Conservation (phyloP, 345 rosid species). For the Eucalyptus lansdowneana region DNA sequence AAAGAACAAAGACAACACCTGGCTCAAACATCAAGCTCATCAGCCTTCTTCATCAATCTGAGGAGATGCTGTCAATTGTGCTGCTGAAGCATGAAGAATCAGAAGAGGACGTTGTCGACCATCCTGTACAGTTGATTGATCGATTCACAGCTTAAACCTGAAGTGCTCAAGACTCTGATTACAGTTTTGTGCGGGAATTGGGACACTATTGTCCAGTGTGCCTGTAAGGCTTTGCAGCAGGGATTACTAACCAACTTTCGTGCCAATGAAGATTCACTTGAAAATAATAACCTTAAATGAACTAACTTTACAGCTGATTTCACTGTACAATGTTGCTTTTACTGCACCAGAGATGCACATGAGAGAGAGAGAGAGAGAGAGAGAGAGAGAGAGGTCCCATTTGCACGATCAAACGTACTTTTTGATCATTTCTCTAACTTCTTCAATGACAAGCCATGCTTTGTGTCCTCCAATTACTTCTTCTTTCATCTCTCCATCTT, state of each 20-base stretch:
- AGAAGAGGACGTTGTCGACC: not conserved
- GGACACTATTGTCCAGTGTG: not conserved
- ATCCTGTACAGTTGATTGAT: not conserved
- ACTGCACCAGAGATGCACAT: not conserved
- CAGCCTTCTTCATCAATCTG: not conserved
- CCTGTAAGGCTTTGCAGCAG: not conserved
- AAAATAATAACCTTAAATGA: not conserved
- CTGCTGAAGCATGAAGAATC: not conserved
- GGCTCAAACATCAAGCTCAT: not conserved
- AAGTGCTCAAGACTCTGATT: not conserved
- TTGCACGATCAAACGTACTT: slow-evolving; percentile 8
- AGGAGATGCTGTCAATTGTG: not conserved
- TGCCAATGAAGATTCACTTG: not conserved
- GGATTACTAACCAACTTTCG: not conserved
- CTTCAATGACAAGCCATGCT: slow-evolving; percentile 89
- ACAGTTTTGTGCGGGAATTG: not conserved
- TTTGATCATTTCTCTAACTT: slow-evolving; percentile 67
- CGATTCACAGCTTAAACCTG: not conserved
- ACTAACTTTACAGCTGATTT: not conserved
- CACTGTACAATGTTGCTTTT: not conserved
- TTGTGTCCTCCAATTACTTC: slow-evolving; percentile 95
- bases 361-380: not conserved
- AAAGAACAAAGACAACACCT: not conserved
- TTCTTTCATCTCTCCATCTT: slow-evolving; percentile 81
- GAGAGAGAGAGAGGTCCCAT: not conserved